Evolutionary conservation across 352 stramenopile species (phyloP).

Genomic region (Pythium phragmiticola): DNA sequence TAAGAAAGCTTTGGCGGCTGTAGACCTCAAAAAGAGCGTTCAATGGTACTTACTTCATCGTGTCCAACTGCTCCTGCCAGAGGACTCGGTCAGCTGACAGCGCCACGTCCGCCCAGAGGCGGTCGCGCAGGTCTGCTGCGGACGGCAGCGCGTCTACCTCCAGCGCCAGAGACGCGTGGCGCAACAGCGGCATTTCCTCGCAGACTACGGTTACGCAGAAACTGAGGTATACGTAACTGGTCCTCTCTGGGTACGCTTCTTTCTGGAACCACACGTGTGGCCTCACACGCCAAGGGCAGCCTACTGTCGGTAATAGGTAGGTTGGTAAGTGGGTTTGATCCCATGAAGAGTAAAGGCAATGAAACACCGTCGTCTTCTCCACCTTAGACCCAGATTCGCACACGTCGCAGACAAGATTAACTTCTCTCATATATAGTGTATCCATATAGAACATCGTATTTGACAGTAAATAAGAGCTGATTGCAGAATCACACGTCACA

Average conservation of each 20-base stretch:
- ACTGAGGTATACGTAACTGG: no score
- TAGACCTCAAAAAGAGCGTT: no score
- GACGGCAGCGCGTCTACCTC: not conserved
- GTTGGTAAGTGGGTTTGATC: no score
- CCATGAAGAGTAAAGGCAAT: no score
- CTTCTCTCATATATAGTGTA: conserved; percentile 2
- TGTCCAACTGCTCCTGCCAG: not conserved
- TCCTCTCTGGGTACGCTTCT: no score
- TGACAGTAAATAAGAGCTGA: not conserved
- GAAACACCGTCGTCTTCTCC: no score
- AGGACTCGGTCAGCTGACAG: not conserved
- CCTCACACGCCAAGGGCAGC: no score
- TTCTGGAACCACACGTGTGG: no score
- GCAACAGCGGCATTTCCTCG: not conserved
- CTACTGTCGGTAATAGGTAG: no score
- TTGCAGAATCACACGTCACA: conserved; percentile 4
- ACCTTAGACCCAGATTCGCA: not conserved
- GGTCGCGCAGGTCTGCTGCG: not conserved
- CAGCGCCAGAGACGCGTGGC: not conserved
- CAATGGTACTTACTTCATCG: no score
- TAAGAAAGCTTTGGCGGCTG: no score
- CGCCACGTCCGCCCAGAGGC: not conserved
- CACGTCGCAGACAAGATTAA: conserved; percentile 9
- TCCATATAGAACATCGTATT: not conserved
- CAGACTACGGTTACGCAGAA: no score